These are phyloP conservation scores for Passalora sequoiae DNA, from an alignment of 2,329 filamentous ascomycete species.

Conservation along the genomic window DNA sequence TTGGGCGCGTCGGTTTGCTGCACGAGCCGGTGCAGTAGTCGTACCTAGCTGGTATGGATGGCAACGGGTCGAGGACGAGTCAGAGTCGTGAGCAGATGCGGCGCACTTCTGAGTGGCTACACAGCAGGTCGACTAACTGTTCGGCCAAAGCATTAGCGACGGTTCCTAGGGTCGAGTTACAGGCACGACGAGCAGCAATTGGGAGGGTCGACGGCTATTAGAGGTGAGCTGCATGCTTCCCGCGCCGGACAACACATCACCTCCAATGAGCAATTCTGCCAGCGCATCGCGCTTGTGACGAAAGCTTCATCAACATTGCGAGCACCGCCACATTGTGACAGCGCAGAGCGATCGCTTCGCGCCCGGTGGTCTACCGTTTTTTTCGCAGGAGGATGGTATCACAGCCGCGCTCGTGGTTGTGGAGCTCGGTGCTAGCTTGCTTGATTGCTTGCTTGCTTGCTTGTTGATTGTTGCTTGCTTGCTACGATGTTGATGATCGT, in stretches of 20 bases:
- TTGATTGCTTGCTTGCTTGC: not conserved
- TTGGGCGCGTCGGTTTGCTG: slow-evolving; percentile 5
- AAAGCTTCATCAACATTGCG: slow-evolving; percentile 7
- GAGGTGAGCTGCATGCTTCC: slow-evolving; percentile 23
- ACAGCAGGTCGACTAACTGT: slow-evolving; percentile 15
- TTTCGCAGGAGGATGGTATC: slow-evolving; percentile 4
- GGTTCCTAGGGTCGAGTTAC: slow-evolving; percentile 19
- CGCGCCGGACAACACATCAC: slow-evolving; percentile 26
- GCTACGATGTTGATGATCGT: not conserved
- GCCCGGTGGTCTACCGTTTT: slow-evolving; percentile 1
- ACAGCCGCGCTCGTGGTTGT: slow-evolving; percentile 2
- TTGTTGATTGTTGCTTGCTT: not conserved
- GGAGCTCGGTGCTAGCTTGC: not conserved
- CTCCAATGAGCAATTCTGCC: slow-evolving; percentile 20
- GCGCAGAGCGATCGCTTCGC: slow-evolving; percentile 7
- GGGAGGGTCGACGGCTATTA: slow-evolving; percentile 20
- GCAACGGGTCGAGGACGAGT: slow-evolving; percentile 12
- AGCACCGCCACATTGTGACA: slow-evolving; percentile 24
- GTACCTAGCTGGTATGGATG: slow-evolving; percentile 3
- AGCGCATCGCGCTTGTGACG: slow-evolving; percentile 25
- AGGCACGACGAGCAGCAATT: slow-evolving; percentile 22
- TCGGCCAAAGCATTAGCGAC: slow-evolving; percentile 27
- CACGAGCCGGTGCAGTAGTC: slow-evolving; percentile 15
- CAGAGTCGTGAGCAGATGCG: slow-evolving; percentile 11
- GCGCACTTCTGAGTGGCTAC: slow-evolving; percentile 21